phyloP scores from a whole-genome alignment of 768 basidiomycete genomes.

The Hygrophoropsis aurantiaca region DNA sequence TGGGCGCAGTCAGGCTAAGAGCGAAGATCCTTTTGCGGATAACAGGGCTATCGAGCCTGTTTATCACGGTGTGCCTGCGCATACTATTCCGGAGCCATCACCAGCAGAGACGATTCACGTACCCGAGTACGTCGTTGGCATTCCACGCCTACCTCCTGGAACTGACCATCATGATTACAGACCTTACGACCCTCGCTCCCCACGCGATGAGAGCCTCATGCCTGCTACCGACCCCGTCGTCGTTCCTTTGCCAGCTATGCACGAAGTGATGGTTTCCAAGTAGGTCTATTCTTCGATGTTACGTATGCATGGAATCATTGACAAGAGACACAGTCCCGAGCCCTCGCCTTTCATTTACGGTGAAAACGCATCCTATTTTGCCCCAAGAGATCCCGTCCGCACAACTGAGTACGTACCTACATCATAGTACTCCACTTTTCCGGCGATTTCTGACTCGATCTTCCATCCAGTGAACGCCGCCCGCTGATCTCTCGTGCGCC shows the following conservation, averaged over 20 bases:
- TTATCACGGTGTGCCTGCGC: slow-evolving; percentile 6
- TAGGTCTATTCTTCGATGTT: slow-evolving; percentile 6
- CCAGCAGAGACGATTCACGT: slow-evolving; percentile 28
- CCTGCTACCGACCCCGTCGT: slow-evolving; percentile 22
- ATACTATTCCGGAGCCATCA: slow-evolving; percentile 15
- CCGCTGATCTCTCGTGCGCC: slow-evolving; percentile 47
- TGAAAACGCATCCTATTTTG: slow-evolving; percentile 10
- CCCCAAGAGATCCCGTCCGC: slow-evolving; percentile 4
- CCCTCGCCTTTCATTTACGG: slow-evolving; percentile 19
- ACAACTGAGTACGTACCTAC: slow-evolving; percentile 32
- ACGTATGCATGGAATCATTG: no score
- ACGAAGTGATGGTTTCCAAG: slow-evolving; percentile 31
- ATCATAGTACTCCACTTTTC: no score
- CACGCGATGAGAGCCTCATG: slow-evolving; percentile 29
- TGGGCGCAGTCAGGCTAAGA: slow-evolving; percentile 9
- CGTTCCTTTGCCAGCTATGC: slow-evolving; percentile 31
- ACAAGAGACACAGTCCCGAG: slow-evolving; percentile 11
- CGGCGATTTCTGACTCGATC: slow-evolving; percentile 2
- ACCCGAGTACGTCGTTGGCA: slow-evolving; percentile 23
- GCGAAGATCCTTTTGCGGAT: slow-evolving; percentile 29
- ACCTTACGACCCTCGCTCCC: slow-evolving; percentile 27
- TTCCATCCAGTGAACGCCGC: slow-evolving; percentile 44
- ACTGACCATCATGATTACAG: slow-evolving; percentile 2
- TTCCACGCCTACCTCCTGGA: not conserved
- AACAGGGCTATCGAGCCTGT: slow-evolving; percentile 11